phyloP scores from a whole-genome alignment of 345 rosid genomes.

The Pistacia integerrima region DNA sequence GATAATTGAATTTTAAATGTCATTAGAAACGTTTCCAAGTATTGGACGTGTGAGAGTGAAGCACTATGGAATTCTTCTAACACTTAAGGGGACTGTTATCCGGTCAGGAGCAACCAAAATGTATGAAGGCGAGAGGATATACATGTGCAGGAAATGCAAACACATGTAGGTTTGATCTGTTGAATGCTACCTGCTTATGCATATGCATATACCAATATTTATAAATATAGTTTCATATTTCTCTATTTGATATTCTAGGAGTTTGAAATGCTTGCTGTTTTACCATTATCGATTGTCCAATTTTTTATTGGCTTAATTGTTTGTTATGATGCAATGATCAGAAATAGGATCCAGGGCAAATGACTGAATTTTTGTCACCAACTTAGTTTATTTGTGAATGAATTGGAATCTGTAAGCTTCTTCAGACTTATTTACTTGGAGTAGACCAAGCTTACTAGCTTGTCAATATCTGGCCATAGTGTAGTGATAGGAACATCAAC shows the following conservation, averaged over 20 bases:
- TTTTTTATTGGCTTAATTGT: constrained; percentile 5
- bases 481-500: not conserved
- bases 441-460: not conserved
- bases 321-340: constrained; percentile 6
- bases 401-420: not conserved
- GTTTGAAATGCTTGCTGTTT: not conserved
- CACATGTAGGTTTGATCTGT: constrained; percentile 45
- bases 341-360: not conserved
- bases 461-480: not conserved
- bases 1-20: constrained; percentile 13
- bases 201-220: not conserved
- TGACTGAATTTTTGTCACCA: not conserved
- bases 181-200: not conserved
- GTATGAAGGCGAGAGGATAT: constrained; percentile 93
- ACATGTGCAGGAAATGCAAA: constrained; percentile 81
- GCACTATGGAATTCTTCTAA: constrained; percentile 79
- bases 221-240: not conserved
- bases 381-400: not conserved
- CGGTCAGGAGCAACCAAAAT: constrained; percentile 87
- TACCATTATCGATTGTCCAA: not conserved
- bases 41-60: constrained; percentile 82
- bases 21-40: constrained; percentile 79
- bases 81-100: constrained; percentile 85
- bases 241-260: not conserved
- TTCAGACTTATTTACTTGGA: not conserved